Percentiles rank a stretch among this genome's conserved stretches.
These are phyloP conservation scores for Domatiomyces globalis DNA, from an alignment of 2,329 filamentous ascomycete genomes.

Conservation along the genomic window DNA sequence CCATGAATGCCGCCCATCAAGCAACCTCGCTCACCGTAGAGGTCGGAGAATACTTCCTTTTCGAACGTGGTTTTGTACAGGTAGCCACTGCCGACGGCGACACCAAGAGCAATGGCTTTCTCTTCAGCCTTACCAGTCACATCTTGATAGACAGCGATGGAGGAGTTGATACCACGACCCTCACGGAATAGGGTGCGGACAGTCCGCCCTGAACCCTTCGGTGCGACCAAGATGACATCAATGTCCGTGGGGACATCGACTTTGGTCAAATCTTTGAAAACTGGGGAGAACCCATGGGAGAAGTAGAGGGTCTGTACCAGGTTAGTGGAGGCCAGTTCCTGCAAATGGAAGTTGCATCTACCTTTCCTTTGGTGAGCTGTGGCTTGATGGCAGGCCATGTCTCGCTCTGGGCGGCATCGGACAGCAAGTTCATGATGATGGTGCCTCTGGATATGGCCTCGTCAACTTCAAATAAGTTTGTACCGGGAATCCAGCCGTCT, in stretches of 20 bases:
- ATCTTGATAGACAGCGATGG: conserved; percentile 95
- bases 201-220: conserved; percentile 97
- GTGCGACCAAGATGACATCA: conserved; percentile 97
- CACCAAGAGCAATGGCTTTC: conserved; percentile 91
- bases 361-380: conserved; percentile 96
- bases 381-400: conserved; percentile 98
- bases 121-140: conserved; percentile 96
- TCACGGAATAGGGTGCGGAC: conserved; percentile 98
- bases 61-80: conserved; percentile 99
- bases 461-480: conserved; percentile 97
- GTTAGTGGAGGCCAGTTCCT: conserved; percentile 8
- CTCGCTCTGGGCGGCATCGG: conserved; percentile 94
- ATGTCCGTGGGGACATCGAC: conserved; percentile 91
- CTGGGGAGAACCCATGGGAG: conserved; percentile 98
- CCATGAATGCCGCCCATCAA: conserved; percentile 99
- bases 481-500: conserved; percentile 96
- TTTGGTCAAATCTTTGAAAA: conserved; percentile 99
- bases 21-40: conserved; percentile 99
- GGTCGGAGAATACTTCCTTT: conserved; percentile 99
- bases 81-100: conserved; percentile 94
- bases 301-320: conserved; percentile 85
- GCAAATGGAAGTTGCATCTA: conserved; percentile 29
- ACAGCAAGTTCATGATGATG: conserved; percentile 98
- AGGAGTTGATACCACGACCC: conserved; percentile 99
- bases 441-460: conserved; percentile 88